Base-by-base conservation (phyloP, 2,329 filamentous ascomycete genomes). In the Colletotrichum sp. region DNA sequence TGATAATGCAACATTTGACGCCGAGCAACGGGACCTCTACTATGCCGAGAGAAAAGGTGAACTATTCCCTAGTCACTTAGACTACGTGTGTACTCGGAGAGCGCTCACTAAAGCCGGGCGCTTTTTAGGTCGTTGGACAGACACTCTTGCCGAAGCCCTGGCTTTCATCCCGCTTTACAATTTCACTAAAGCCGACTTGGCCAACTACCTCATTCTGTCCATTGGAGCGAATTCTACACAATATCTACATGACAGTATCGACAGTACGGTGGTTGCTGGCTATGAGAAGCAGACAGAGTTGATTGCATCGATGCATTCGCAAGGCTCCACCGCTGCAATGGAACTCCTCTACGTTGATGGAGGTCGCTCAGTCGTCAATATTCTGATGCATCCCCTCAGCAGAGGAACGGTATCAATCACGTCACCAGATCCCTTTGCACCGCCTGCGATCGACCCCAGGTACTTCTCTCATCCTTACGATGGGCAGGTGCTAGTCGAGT, bases 321-420 rank as follows among this genome's bases (percentile, higher is more conserved):
- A 80, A 34, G 60, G 73, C 66, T 71, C 83, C 21, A 74, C 81
- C 69, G 61, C 77, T 7, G 24, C 78, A 5, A 76, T 78, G 70
- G 81, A 81, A 30, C 79, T 85, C 34, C 82, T 85, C 61, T 86
- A 82, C 77, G 79, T 81, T 64, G 75, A 83, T 77, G 78, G 78
- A 77, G n/a, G 81, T 66, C 77, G 83, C 55, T 79, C 75, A 78
- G 21, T 77, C 80, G 36, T 80, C 5, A 81, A 86, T 24, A 83
- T 83, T 64, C 78, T 84, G 39, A 79, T 84, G 72, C 84, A 86
- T 72, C 85, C 85, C 2, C 79, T 86, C 28, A 85, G 82, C 69
- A 82, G 85, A 18, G 86, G 86, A 28, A 83, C 83, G 12, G 82
- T 87, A 65, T 81, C 80, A 28, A 83, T 87, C 48, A 82, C 84